Evolutionary conservation across 2,329 filamentous ascomycete genomes (phyloP).

Genomic region (Exophiala phaeomuriformis): DNA sequence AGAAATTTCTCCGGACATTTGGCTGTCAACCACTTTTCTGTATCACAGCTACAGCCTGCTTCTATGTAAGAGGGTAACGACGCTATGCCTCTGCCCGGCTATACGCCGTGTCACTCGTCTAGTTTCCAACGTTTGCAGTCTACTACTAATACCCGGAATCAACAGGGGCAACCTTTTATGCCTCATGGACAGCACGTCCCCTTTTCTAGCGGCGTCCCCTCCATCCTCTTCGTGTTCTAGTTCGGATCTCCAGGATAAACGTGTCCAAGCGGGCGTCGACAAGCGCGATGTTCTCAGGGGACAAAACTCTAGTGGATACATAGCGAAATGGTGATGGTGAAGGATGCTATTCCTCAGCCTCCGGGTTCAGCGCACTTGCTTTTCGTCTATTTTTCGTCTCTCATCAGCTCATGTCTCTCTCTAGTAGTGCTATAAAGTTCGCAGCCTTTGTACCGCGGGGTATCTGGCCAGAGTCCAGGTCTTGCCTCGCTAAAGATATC

Average conservation of each 20-base stretch:
- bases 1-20: too few relatives aligned
- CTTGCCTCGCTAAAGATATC: conserved; percentile 15
- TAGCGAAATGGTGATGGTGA: neutral
- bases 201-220: neutral
- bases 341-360: conserved; percentile 17
- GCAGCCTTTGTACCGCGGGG: conserved; percentile 3
- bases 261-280: neutral
- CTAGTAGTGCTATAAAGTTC: conserved; percentile 12
- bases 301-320: neutral
- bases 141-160: too few relatives aligned
- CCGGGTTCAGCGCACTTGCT: conserved; percentile 15
- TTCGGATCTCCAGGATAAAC: neutral
- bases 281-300: neutral
- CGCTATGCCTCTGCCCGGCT: too few relatives aligned
- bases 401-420: conserved; percentile 21
- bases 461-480: neutral
- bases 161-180: too few relatives aligned
- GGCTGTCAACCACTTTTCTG: too few relatives aligned
- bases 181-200: neutral
- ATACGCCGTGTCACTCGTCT: too few relatives aligned
- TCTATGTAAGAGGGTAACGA: too few relatives aligned
- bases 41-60: too few relatives aligned
- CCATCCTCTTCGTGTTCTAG: neutral
- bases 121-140: too few relatives aligned
- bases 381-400: conserved; percentile 23